Percentiles rank a stretch among this genome's conserved stretches.
phyloP scores from a whole-genome alignment of 176 grass and related monocot species.

The Triticum turgidum region DNA sequence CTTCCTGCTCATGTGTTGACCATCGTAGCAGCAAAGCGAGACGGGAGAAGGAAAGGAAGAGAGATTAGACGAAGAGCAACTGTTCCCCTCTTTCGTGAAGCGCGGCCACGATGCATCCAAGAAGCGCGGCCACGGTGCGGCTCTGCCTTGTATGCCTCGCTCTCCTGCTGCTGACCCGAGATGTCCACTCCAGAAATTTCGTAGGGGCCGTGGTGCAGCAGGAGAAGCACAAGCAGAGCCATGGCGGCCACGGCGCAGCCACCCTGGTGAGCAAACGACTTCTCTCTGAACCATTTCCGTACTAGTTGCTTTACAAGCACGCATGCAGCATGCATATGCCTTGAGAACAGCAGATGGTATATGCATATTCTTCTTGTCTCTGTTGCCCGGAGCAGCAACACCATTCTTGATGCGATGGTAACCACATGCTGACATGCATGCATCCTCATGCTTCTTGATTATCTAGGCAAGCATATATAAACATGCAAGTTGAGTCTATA shows the following conservation, averaged over 20 bases:
- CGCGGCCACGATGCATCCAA: not conserved
- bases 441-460: not conserved
- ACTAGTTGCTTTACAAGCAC: not conserved
- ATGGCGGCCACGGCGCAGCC: not conserved
- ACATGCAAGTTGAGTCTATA: not conserved
- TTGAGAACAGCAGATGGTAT: not conserved
- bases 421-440: not conserved
- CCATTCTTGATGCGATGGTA: constrained; percentile 10
- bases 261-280: not conserved
- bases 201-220: not conserved
- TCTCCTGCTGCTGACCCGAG: constrained; percentile 12
- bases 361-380: not conserved
- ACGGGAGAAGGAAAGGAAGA: not conserved
- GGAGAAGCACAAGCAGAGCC: constrained; percentile 1
- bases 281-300: not conserved
- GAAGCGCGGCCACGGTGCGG: not conserved
- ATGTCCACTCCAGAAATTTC: constrained; percentile 24
- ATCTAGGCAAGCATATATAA: not conserved
- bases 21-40: not conserved
- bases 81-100: not conserved
- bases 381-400: not conserved
- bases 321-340: not conserved
- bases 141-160: not conserved
- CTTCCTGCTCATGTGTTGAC: not conserved
- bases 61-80: not conserved